Percentiles rank a stretch among this genome's conserved stretches.
Conservation (phyloP, 2,329 filamentous ascomycete genomes). For the Hymenoscyphus fructigenus region DNA sequence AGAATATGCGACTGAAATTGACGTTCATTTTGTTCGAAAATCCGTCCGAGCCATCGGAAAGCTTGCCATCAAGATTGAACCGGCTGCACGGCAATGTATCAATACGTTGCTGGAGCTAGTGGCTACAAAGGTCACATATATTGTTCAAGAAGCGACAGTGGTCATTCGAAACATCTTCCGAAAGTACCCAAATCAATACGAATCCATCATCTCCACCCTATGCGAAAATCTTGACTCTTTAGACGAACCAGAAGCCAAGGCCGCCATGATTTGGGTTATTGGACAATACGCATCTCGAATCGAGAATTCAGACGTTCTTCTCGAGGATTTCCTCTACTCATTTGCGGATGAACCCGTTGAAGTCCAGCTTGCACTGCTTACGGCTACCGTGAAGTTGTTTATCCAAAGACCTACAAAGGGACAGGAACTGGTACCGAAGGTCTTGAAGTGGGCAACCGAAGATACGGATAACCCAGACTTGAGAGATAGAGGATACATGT, state of each 20-base stretch:
- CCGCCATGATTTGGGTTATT: slow-evolving; percentile 99
- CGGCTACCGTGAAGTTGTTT: slow-evolving; percentile 95
- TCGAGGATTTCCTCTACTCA: slow-evolving; percentile 92
- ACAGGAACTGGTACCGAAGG: slow-evolving; percentile 87
- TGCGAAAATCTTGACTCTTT: slow-evolving; percentile 96
- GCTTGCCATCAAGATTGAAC: slow-evolving; percentile 97
- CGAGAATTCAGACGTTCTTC: slow-evolving; percentile 88
- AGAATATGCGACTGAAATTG: slow-evolving; percentile 97
- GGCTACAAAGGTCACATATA: slow-evolving; percentile 97
- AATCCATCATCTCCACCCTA: slow-evolving; percentile 92
- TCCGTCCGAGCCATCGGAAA: slow-evolving; percentile 97
- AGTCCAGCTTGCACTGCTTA: slow-evolving; percentile 90
- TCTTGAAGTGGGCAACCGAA: slow-evolving; percentile 97
- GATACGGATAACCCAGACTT: slow-evolving; percentile 99
- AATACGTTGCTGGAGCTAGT: slow-evolving; percentile 90
- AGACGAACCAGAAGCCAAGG: slow-evolving; percentile 96
- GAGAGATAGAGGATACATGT: slow-evolving; percentile 96
- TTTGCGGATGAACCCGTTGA: slow-evolving; percentile 95
- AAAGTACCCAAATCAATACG: slow-evolving; percentile 98
- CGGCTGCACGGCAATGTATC: slow-evolving; percentile 86
- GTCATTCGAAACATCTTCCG: slow-evolving; percentile 99
- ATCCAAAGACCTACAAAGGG: slow-evolving; percentile 95
- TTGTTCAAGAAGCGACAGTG: slow-evolving; percentile 97
- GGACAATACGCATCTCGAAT: slow-evolving; percentile 97
- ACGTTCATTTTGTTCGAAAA: slow-evolving; percentile 97